Evolutionary conservation across 257 asterid species (phyloP), one percentile per base, ranked within the genome.

Genomic region (Solanum tarijense): DNA sequence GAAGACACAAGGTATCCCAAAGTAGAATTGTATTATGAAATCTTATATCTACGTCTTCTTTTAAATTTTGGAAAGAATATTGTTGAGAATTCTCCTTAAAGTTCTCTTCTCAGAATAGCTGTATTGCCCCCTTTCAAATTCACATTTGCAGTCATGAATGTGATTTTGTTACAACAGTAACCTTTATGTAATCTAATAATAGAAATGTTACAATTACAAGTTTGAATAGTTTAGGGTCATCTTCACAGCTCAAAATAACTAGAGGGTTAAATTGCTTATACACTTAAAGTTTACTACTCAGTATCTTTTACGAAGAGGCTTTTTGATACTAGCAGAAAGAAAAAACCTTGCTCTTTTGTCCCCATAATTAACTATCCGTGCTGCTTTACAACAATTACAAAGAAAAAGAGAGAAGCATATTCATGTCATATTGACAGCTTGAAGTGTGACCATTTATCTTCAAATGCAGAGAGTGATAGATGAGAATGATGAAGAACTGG

Each of bases 401-500:
- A 81, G 27, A 25, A 27, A 41, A 34, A 43, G 58, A 21, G 7
- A 14, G 66, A 9, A 79, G 25, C 65, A 12, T 79, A 41, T 39
- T n/a, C 25, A 39, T 41, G 66, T 73, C 69, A 69, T 86, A 6
- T 43, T 86, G 65, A 41, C 23, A 10, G 36, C 82, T 39, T 29
- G 41, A n/a, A 72, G 31, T 32, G 62, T 41, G 23, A 27, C 62
- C 20, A 32, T 60, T 38, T 43, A 39, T 55, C 66, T 86, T 34
- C 12, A 41, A 68, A 35, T 87, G 83, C 88, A 90, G 94, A 73
- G 87, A 55, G 86, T 88, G 66, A 25, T 92, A 46, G 62, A 90
- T 35, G 92, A 88, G 85, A 84, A 88, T 52, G 90, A 92, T 82
- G 88, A 88, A 69, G 39, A 23, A 7, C 89, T 92, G 35, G 41